These are phyloP conservation scores for Yamadazyma takamatsuzukensis DNA, from an alignment of 805 yeast genomes.

Conservation along the genomic window DNA sequence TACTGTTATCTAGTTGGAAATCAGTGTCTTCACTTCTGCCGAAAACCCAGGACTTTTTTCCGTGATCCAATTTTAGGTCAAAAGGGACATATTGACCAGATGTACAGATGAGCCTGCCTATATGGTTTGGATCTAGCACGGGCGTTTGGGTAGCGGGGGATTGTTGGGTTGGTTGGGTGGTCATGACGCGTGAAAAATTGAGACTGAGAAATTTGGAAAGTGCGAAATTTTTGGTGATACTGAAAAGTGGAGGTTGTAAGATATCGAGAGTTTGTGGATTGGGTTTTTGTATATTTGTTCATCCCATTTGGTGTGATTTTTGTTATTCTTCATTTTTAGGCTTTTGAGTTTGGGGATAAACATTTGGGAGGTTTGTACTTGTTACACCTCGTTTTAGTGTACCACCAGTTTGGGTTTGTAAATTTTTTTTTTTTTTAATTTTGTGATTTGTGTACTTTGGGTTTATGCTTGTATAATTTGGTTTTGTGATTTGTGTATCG, in stretches of 20 bases:
- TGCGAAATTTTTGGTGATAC: too few species aligned
- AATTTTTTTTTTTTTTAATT: too few species aligned
- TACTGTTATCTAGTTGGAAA: slow-evolving; percentile 52
- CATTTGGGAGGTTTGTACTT: too few species aligned
- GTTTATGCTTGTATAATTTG: too few species aligned
- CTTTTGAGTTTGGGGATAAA: too few species aligned
- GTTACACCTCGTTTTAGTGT: too few species aligned
- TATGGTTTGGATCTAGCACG: slow-evolving; percentile 25
- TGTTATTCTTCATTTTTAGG: too few species aligned
- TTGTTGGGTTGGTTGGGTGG: slow-evolving; percentile 38
- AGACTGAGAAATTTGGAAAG: background rate
- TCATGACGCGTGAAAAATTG: background rate
- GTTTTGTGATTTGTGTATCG: too few species aligned
- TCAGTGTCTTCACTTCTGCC: slow-evolving; percentile 74
- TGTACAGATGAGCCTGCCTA: slow-evolving; percentile 60
- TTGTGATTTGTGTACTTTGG: too few species aligned
- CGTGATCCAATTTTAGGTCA: slow-evolving; percentile 36
- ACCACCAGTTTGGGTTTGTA: too few species aligned
- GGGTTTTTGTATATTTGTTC: slow-evolving; percentile 6
- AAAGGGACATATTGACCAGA: slow-evolving; percentile 49
- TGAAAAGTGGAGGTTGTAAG: too few species aligned
- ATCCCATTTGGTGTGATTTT: slow-evolving; percentile 1
- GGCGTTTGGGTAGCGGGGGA: slow-evolving; percentile 29
- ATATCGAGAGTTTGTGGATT: too few species aligned
- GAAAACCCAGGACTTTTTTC: slow-evolving; percentile 54